Base-by-base conservation (phyloP, 2,329 filamentous ascomycete genomes). In the Cercospora beticola region DNA sequence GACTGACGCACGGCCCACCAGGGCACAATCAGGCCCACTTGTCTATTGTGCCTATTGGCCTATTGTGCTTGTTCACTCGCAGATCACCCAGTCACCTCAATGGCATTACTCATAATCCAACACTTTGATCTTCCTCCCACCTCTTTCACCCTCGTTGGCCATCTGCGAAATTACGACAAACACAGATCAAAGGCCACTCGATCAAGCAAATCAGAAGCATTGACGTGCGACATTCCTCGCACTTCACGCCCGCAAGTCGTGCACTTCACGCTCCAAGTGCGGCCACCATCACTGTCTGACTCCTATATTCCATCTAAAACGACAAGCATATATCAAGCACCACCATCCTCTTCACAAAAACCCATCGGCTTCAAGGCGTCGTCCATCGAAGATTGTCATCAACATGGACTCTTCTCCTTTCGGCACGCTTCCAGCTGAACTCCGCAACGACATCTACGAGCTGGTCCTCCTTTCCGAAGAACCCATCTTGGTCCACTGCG, bases 341-440 rank as follows among this genome's bases (percentile, higher is more conserved):
- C 9, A 10, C 26, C 26, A 9, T 7, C 6, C 4, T 5, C 26
- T 33, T 30, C 28, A 18, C 28, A 31, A 28, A 31, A 58, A 3
- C 4, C 1, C 56, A 33, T 33, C 56, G 2, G 5, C 14, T 33
- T 12, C 7, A 21, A 10, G 26, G 0, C 26, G n/a, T 18, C 54
- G 1, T n/a, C 56, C 16, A 10, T 33, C 28, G 21, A n/a, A 6
- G 16, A 58, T n/a, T 21, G 12, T 18, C 30, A 62, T 31, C 23
- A 52, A 10, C 43, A 64, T 64, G 62, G 31, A 43, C 10, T 26
- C 54, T 16, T 64, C 62, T 9, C 62, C 33, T 5, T 12, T 64
- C 49, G 49, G 62, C 31, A 26, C 10, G 4, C 52, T 64, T 1
- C 62, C 62, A 36, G 28, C 49, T 12, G 62, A 64, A 8, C 3